Percentiles rank a stretch among this genome's conserved stretches.
Conservation (phyloP, 495 filamentous ascomycete species). For the Aspergillus hancockii region DNA sequence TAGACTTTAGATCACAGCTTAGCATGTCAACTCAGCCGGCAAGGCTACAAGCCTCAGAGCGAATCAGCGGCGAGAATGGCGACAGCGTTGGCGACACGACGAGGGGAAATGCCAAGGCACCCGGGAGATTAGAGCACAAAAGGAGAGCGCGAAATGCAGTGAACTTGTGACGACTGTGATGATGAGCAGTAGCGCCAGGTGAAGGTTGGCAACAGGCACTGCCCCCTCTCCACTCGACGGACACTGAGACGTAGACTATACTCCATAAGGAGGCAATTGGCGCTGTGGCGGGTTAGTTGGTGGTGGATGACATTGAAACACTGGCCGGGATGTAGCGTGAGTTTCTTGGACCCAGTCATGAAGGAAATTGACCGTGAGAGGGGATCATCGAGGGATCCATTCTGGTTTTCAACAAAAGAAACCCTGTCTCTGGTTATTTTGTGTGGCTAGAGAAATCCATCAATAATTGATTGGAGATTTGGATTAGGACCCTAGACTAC, state of each 20-base stretch:
- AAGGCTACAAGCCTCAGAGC: not conserved
- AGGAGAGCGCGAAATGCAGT: conserved; percentile 7
- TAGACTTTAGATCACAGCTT: conserved; percentile 28
- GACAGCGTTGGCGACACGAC: not conserved
- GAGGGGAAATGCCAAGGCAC: conserved; percentile 2
- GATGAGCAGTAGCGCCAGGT: conserved; percentile 19
- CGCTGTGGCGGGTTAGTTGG: conserved; percentile 16
- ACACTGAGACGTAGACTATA: not conserved
- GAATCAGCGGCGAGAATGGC: conserved; percentile 15
- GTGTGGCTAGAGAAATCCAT: not conserved
- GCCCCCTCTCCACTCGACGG: conserved; percentile 2
- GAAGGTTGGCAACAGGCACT: conserved; percentile 5
- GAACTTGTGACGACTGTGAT: conserved; percentile 16
- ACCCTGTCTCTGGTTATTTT: not conserved
- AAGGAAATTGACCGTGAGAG: not conserved
- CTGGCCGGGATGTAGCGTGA: conserved; percentile 22
- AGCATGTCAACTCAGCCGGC: conserved; percentile 14
- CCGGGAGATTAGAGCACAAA: not conserved
- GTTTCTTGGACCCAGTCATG: not conserved
- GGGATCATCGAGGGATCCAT: conserved; percentile 2
- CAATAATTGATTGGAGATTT: no score
- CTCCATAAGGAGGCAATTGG: conserved; percentile 8
- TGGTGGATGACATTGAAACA: conserved; percentile 21
- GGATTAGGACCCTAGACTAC: no score
- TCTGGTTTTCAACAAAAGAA: not conserved